phyloP scores from a whole-genome alignment of 2,329 filamentous ascomycete species.

The Sporothrix luriei region DNA sequence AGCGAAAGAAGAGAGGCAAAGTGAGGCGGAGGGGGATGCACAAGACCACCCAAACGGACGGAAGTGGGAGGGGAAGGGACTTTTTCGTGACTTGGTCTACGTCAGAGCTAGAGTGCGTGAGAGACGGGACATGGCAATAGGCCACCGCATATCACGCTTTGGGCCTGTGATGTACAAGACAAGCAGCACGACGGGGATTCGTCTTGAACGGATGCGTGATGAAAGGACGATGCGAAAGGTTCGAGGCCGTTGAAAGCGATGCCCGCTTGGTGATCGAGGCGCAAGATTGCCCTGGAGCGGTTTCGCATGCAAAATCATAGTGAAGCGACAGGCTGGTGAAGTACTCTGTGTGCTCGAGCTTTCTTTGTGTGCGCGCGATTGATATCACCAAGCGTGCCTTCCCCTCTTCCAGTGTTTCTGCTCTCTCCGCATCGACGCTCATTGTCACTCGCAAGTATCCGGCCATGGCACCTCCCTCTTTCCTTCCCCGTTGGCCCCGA shows the following conservation, averaged over 20 bases:
- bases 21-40: constrained; percentile 6
- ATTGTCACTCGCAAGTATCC: constrained; percentile 23
- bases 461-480: constrained; percentile 3
- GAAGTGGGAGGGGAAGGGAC: constrained; percentile 5
- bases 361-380: not conserved
- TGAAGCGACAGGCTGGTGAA: not conserved
- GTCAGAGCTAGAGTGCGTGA: not conserved
- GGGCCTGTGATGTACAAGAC: not conserved
- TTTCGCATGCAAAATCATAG: not conserved
- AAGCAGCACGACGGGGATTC: not conserved
- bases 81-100: not conserved
- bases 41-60: constrained; percentile 13
- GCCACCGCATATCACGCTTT: constrained; percentile 4
- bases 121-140: constrained; percentile 1
- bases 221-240: not conserved
- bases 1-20: constrained; percentile 13
- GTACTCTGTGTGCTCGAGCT: not conserved
- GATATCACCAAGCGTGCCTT: not conserved
- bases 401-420: not conserved
- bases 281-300: not conserved
- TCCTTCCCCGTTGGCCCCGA: not conserved
- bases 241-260: not conserved
- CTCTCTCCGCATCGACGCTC: constrained; percentile 1
- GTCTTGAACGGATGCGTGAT: not conserved
- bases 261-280: not conserved